Evolutionary conservation across 1,284 basidiomycete species (phyloP).

Genomic region (Grifola frondosa): DNA sequence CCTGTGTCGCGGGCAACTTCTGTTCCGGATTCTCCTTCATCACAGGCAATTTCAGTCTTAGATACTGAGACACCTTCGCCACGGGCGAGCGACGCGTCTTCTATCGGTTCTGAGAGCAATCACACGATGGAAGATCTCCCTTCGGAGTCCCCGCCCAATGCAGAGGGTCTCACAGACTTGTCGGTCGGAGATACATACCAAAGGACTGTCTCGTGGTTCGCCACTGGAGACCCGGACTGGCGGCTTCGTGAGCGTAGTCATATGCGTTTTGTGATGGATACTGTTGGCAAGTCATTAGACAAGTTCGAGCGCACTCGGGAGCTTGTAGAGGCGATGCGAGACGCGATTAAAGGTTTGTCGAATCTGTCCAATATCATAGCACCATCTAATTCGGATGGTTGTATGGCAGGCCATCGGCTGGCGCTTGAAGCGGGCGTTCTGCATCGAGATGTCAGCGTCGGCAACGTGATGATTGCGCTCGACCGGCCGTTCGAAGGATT

Average conservation of each 20-base stretch:
- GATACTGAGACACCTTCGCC: too few species aligned
- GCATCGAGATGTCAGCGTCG: slow-evolving; percentile 15
- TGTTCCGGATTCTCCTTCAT: too few species aligned
- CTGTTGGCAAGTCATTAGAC: slow-evolving; percentile 11
- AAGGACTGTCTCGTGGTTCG: too few species aligned
- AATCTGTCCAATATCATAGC: neutral
- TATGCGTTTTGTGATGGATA: slow-evolving; percentile 14
- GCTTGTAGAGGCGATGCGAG: slow-evolving; percentile 6
- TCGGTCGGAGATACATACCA: too few species aligned
- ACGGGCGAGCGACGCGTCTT: too few species aligned
- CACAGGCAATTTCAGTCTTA: too few species aligned
- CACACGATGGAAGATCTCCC: too few species aligned
- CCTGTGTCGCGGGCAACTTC: too few species aligned
- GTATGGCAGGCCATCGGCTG: slow-evolving; percentile 5
- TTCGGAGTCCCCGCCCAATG: too few species aligned
- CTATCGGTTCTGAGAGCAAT: too few species aligned
- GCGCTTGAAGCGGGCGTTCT: slow-evolving; percentile 5
- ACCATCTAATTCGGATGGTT: neutral
- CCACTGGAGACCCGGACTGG: too few species aligned
- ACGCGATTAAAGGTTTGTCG: slow-evolving; percentile 12
- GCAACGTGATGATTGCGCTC: slow-evolving; percentile 12
- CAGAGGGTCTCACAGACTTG: too few species aligned
- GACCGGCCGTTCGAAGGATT: slow-evolving; percentile 1
- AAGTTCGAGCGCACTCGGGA: slow-evolving; percentile 11
- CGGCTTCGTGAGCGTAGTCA: slow-evolving; percentile 14